Conservation (phyloP, 1,284 basidiomycete species). For the Trichosporon inkin region DNA sequence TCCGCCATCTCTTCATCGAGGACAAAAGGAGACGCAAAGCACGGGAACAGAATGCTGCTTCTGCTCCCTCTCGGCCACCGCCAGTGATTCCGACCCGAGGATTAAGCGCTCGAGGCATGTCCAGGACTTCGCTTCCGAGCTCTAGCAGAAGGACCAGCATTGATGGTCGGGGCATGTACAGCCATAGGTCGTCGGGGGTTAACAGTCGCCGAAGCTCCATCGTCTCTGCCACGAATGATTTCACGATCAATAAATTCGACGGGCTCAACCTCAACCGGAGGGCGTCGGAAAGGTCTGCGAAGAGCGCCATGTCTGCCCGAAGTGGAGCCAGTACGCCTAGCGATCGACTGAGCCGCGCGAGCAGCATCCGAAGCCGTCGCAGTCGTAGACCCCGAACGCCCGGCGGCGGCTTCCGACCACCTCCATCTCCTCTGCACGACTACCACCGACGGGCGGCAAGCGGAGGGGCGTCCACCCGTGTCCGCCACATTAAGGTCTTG, state of each 20-base stretch:
- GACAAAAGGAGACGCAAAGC: conserved; percentile 48
- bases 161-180: conserved; percentile 38
- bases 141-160: conserved; percentile 33
- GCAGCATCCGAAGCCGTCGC: conserved; percentile 39
- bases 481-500: conserved; percentile 43
- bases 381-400: conserved; percentile 28
- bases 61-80: conserved; percentile 3
- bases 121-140: conserved; percentile 22
- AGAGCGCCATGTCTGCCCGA: conserved; percentile 5
- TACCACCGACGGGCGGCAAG: conserved; percentile 43
- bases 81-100: conserved; percentile 38
- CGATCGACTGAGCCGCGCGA: conserved; percentile 43
- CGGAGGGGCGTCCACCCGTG: conserved; percentile 37
- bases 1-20: conserved; percentile 53
- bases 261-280: conserved; percentile 36
- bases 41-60: conserved; percentile 17
- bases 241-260: conserved; percentile 34
- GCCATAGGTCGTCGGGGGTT: conserved; percentile 47
- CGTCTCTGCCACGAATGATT: conserved; percentile 30
- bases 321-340: conserved; percentile 21
- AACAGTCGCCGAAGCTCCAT: conserved; percentile 49
- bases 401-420: conserved; percentile 25
- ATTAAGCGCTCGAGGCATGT: conserved; percentile 29
- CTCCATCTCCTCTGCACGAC: conserved; percentile 41
- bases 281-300: conserved; percentile 14